phyloP scores from a whole-genome alignment of 345 rosid genomes.

The Bruguiera gymnorhiza region DNA sequence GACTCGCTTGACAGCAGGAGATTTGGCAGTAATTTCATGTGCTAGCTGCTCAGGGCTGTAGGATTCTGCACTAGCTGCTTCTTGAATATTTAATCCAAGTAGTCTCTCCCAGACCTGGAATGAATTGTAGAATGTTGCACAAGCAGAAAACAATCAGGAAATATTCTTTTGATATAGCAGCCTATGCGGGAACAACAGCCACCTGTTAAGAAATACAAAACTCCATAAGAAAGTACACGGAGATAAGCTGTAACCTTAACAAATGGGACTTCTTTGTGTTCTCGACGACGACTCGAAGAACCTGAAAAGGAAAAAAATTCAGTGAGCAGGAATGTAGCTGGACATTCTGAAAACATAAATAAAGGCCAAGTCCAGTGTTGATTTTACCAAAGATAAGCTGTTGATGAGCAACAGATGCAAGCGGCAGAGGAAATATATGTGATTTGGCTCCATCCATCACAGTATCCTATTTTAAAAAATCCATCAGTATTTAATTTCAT shows the following conservation, averaged over 20 bases:
- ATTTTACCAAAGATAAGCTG: slow-evolving; percentile 70
- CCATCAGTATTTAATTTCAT: slow-evolving; percentile 9
- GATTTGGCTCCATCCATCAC: slow-evolving; percentile 67
- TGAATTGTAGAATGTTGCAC: background rate
- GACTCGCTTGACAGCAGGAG: slow-evolving; percentile 52
- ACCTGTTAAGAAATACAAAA: background rate
- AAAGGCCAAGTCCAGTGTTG: background rate
- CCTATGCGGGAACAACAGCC: background rate
- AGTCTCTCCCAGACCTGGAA: slow-evolving; percentile 69
- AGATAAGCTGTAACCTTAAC: slow-evolving; percentile 49
- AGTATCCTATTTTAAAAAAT: slow-evolving; percentile 46
- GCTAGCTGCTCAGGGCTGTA: slow-evolving; percentile 78
- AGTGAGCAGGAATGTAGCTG: slow-evolving; percentile 6
- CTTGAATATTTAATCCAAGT: slow-evolving; percentile 54
- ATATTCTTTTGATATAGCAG: too few relatives aligned
- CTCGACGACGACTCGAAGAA: slow-evolving; percentile 44
- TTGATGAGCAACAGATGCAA: slow-evolving; percentile 74
- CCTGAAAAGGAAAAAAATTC: slow-evolving; percentile 39
- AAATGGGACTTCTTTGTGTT: slow-evolving; percentile 40
- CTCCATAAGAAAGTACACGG: background rate
- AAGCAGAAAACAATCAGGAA: too few relatives aligned
- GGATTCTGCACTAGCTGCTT: slow-evolving; percentile 58
- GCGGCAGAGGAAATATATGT: slow-evolving; percentile 75
- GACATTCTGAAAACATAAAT: slow-evolving; percentile 3
- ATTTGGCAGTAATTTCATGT: slow-evolving; percentile 44